Evolutionary conservation across 106 monocot genomes (phyloP).

Genomic region (Chionographis japonica): DNA sequence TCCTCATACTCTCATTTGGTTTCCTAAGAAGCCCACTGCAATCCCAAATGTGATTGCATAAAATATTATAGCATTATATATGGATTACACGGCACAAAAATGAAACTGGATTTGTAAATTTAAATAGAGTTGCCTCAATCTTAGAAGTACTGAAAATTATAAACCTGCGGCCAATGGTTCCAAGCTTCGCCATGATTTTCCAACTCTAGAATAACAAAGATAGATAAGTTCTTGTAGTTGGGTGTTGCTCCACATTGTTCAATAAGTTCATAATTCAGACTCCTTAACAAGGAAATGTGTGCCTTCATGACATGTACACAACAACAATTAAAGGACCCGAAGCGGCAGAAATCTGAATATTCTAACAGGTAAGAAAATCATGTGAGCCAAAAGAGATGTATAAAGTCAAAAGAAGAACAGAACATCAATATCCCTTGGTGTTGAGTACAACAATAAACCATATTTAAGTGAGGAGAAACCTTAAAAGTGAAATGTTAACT

Average conservation of each 20-base stretch:
- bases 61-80: no score
- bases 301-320: no score
- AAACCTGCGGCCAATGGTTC: slow-evolving; percentile 16
- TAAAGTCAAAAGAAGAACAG: no score
- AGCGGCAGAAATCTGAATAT: no score
- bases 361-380: no score
- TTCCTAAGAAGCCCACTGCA: slow-evolving; percentile 29
- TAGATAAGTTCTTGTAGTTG: background rate
- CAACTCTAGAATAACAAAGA: background rate
- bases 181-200: slow-evolving; percentile 20
- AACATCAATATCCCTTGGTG: no score
- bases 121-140: background rate
- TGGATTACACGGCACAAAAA: background rate
- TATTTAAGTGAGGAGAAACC: no score
- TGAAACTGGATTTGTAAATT: background rate
- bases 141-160: background rate
- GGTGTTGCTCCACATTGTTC: slow-evolving; percentile 5
- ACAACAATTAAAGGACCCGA: no score
- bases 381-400: no score
- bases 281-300: background rate
- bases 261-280: background rate
- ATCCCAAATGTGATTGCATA: background rate
- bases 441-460: no score
- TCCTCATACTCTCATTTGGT: slow-evolving; percentile 30
- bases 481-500: no score